Base-by-base conservation (phyloP, 345 rosid species). In the Ricinus communis region DNA sequence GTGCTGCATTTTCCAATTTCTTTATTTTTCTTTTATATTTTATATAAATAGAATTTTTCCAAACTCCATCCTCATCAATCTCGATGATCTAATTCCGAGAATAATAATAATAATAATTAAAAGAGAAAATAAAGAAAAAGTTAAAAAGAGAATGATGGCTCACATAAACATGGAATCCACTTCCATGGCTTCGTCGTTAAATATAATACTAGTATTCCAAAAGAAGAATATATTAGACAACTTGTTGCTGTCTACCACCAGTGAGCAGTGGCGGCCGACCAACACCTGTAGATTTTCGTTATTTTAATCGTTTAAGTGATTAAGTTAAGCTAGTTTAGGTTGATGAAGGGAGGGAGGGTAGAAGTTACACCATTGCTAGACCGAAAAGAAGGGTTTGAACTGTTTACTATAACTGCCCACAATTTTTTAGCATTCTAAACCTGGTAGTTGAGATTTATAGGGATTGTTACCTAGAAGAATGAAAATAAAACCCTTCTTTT, bases 1-100 rank as follows among this genome's bases (percentile, higher is more conserved):
- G 76, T 71, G 68, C 74, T 8, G 5, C 12, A 43, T 4, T 68
- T 14, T 40, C 38, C 24, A 68, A 53, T 21, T 65, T 18, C 3
- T 33, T 54, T 22, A 2, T 19, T 13, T 6, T 33, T 14, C 9
- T 50, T 50, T 5, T 3, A 16, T 66, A n/a, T 11, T 3, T n/a
- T 22, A 50, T 30, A 4, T 12, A 12, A n/a, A 41, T 16, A 38
- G n/a, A n/a, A n/a, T n/a, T 41, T 52, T 21, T n/a, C 7, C 38
- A 21, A 38, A 27, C 61, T 53, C 12, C n/a, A n/a, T n/a, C n/a
- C n/a, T n/a, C 46, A 53, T 54, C 45, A 67, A 13, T 52, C 49
- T 18, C 36, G 31, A 54, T 51, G 25, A n/a, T 40, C 50, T 38
- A 18, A 33, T 6, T 15, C 49, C 16, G 1, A 12, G 30, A 36